Evolutionary conservation across 2,329 filamentous ascomycete genomes (phyloP), one percentile per base, ranked within the genome.

Genomic region (Stagonosporopsis vannaccii): DNA sequence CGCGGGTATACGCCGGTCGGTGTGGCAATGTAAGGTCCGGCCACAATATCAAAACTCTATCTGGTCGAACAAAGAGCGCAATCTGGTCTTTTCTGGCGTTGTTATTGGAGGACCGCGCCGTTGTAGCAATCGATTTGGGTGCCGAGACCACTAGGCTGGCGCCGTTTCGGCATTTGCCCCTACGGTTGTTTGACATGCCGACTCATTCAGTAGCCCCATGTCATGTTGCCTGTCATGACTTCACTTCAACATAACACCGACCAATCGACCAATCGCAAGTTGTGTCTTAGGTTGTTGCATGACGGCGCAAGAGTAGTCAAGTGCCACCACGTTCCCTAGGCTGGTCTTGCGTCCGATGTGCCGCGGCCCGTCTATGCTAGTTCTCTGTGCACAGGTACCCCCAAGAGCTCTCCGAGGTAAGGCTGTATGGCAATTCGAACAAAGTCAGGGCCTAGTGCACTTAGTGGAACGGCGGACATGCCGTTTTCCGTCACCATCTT

Each of bases 121-220:
- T 44, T n/a, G 15, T 28, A 28, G 35, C 23, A 23, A 20, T 8
- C 9, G 9, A 6, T 20, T 32, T 32, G 20, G 36, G n/a, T 50
- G 46, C 46, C 37, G 36, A 42, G 37, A 26, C 28, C 30, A 22
- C 46, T 50, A 42, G 15, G 19, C 3, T 52, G 32, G 42, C 40
- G 33, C 17, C 23, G 23, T 47, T 33, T 43, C 48, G 32, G 40
- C 40, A 44, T 25, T 13, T 32, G 19, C 11, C 25, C 11, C 22
- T 15, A 42, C 7, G 39, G 19, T 2, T 22, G 19, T 22, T 13
- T 40, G 50, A 52, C 42, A 28, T 40, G 35, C 26, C 20, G 41
- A 20, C 32, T 22, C 13, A 8, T 35, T 37, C 12, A 17, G 22
- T 23, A 41, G 48, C 40, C 43, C 32, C 23, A 30, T 33, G 19